Base-by-base conservation (phyloP, 1,284 basidiomycete species). In the Gastroboletus turbinatus region DNA sequence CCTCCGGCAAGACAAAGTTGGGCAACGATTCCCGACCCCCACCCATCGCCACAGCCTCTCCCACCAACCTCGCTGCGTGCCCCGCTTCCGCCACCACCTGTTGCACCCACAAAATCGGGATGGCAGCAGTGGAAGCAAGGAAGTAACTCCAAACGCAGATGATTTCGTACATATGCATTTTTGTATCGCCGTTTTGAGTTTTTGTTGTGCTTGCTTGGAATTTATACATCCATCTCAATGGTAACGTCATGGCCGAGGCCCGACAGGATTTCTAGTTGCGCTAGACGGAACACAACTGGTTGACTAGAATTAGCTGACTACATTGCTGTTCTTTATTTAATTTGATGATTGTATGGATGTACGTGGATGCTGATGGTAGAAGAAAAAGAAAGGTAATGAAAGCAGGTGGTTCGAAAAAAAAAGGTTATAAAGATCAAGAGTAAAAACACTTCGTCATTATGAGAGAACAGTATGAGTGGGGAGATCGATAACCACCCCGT, bases 281-380 rank as follows among this genome's bases (percentile, higher is more conserved):
- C 59, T 55, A 52, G 52, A 54, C 38, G 23, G 39, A 68, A 59
- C 55, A 59, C 55, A 36, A 54, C 57, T 46, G 50, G 33, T 58
- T 60, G 67, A 73, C 71, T 73, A 72, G 67, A 60, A 70, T 73
- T 72, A 73, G 60, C 67, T 69, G 66, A 69, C 70, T 72, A 72
- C 67, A 69, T 55, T 69, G 67, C 53, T 72, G 63, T 63, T 73
- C 69, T 69, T 73, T 73, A 73, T 70, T 73, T 73, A 69, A 69
- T 69, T 71, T 60, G 69, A 60, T 73, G 69, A 60, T 58, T 71
- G 71, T 72, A 71, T 73, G 71, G 69, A 70, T 70, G 67, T 67
- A 69, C 65, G 66, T 40, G 53, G 58, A 71, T 73, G 68, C 65
- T 67, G 65, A 63, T 71, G 60, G 36, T 56, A 48, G 57, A 58